Percentiles rank a stretch among this genome's conserved stretches.
These are phyloP conservation scores for Plectosphaerella cucumerina DNA, from an alignment of 2,329 filamentous ascomycete genomes.

Conservation along the genomic window DNA sequence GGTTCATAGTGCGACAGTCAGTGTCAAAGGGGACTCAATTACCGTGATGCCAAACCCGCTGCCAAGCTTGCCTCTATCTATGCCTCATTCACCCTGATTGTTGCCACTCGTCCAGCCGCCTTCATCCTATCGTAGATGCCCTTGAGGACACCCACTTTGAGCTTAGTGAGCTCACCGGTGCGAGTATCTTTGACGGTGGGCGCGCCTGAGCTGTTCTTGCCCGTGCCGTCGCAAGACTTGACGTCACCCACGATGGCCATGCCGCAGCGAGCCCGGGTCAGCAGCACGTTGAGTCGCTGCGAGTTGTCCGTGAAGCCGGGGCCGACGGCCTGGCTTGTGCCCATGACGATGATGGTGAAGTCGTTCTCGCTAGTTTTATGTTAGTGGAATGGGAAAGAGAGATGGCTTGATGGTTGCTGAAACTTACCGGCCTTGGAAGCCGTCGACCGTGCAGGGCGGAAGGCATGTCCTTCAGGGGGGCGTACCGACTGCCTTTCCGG, in stretches of 20 bases:
- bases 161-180: too few species aligned
- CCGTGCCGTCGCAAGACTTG: constrained; percentile 1
- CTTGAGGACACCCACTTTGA: too few species aligned
- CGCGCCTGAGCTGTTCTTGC: too few species aligned
- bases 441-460: constrained; percentile 12
- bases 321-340: constrained; percentile 4
- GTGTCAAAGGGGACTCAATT: too few species aligned
- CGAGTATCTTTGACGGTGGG: too few species aligned
- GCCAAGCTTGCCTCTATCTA: too few species aligned
- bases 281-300: constrained; percentile 12
- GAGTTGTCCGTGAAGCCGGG: constrained; percentile 10
- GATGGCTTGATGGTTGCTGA: background rate
- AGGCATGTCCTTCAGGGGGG: constrained; percentile 6
- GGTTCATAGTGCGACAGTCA: too few species aligned
- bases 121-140: too few species aligned
- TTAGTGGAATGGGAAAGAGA: too few species aligned
- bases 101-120: too few species aligned
- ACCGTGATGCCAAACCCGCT: too few species aligned
- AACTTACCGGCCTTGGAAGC: constrained; percentile 16
- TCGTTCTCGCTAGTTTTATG: constrained; percentile 1
- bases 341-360: constrained; percentile 15
- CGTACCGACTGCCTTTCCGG: constrained; percentile 6
- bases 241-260: constrained; percentile 16
- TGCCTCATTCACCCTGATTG: too few species aligned
- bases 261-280: constrained; percentile 13